Conservation (phyloP, 441 rosid genomes). For the Lagerstroemia fauriei region DNA sequence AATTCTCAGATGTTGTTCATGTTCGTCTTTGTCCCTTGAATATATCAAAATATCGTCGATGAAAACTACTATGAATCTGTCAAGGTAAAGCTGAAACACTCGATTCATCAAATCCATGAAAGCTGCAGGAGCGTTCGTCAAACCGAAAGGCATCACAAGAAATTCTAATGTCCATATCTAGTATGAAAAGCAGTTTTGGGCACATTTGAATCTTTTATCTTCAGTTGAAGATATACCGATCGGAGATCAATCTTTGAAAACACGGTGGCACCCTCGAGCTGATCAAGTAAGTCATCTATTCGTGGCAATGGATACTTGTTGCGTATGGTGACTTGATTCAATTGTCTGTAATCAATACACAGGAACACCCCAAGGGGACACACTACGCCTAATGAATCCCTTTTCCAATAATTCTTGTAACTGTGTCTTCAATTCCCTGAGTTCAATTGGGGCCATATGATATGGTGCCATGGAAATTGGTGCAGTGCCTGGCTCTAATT, state of each 20-base stretch:
- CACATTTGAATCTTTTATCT: constrained; percentile 2
- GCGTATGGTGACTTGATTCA: background rate
- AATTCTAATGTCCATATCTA: constrained; percentile 10
- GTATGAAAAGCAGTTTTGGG: background rate
- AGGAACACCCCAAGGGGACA: background rate
- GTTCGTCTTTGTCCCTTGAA: background rate
- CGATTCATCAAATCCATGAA: background rate
- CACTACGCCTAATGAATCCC: background rate
- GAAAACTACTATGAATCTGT: background rate
- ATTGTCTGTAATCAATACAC: background rate
- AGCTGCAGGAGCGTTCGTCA: background rate
- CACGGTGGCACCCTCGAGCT: background rate
- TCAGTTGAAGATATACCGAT: constrained; percentile 5
- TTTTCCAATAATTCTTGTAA: background rate
- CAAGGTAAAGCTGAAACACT: background rate
- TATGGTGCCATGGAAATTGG: background rate
- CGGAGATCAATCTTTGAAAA: constrained; percentile 13
- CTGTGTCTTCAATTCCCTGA: background rate
- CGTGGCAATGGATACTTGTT: constrained; percentile 5
- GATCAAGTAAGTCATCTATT: background rate
- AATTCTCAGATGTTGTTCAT: background rate
- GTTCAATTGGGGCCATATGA: background rate
- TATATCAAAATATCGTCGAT: background rate
- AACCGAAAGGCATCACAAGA: constrained; percentile 6
- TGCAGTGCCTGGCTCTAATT: background rate